Percentiles rank a stretch among this genome's conserved stretches.
Evolutionary conservation across 495 filamentous ascomycete genomes (phyloP).

Genomic region (Podospora fimiseda): DNA sequence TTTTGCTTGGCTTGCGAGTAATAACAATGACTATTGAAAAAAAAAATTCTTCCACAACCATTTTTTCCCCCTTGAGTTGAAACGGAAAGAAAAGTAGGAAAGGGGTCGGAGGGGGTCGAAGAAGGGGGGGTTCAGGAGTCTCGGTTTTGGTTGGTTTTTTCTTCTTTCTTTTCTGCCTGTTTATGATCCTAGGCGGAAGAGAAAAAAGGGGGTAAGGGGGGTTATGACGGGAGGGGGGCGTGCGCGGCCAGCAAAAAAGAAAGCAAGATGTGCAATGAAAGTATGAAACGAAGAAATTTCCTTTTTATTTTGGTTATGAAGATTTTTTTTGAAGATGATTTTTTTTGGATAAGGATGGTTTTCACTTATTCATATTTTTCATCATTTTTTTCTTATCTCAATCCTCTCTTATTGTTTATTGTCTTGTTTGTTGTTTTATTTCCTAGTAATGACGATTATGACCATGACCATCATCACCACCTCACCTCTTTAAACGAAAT

Average conservation of each 20-base stretch:
- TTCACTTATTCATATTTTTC: too few species aligned
- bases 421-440: conserved; percentile 10
- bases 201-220: background rate
- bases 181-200: conserved; percentile 18
- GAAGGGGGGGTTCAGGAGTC: background rate
- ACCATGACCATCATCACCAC: too few species aligned
- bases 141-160: background rate
- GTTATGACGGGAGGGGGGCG: background rate
- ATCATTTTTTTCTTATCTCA: too few species aligned
- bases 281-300: background rate
- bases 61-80: conserved; percentile 2
- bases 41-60: too few species aligned
- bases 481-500: too few species aligned
- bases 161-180: conserved; percentile 9
- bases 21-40: too few species aligned
- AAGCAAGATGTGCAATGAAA: too few species aligned
- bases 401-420: conserved; percentile 9
- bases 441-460: conserved; percentile 29
- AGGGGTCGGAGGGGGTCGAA: too few species aligned
- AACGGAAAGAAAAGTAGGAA: background rate
- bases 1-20: background rate
- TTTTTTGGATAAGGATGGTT: too few species aligned
- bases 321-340: background rate
- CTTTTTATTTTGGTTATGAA: background rate
- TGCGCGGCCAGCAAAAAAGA: background rate